phyloP scores from a whole-genome alignment of 805 yeast species.

The Saccharomycopsis sp. region DNA sequence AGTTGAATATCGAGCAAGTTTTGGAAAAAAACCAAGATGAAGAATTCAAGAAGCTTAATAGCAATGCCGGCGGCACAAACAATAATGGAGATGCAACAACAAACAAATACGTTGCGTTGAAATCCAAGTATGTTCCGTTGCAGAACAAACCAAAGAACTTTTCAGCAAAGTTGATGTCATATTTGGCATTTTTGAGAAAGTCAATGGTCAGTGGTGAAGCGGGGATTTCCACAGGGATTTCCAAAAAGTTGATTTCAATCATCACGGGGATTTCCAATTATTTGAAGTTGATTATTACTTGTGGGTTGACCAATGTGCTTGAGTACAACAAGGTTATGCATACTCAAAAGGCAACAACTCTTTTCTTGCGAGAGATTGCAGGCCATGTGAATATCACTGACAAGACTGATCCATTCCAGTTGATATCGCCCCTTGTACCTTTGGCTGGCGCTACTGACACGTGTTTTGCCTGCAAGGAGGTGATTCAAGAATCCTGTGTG shows the following conservation, averaged over 20 bases:
- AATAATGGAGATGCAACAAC: conserved; percentile 21
- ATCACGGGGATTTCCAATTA: conserved; percentile 92
- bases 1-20: conserved; percentile 23
- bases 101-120: conserved; percentile 19
- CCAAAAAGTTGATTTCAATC: conserved; percentile 55
- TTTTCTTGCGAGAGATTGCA: conserved; percentile 47
- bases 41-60: conserved; percentile 4
- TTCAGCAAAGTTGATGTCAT: conserved; percentile 84
- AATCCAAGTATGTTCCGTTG: conserved; percentile 23
- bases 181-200: conserved; percentile 73
- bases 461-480: conserved; percentile 60
- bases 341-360: conserved; percentile 52
- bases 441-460: conserved; percentile 63
- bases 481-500: conserved; percentile 80
- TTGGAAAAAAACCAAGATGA: conserved; percentile 18
- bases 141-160: conserved; percentile 55
- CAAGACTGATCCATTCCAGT: conserved; percentile 28
- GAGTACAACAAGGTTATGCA: conserved; percentile 49
- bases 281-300: conserved; percentile 72
- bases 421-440: conserved; percentile 36
- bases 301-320: conserved; percentile 72
- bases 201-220: conserved; percentile 24
- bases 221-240: conserved; percentile 23
- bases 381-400: conserved; percentile 34
- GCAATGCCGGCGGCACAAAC: conserved; percentile 9